Evolutionary conservation across 306 rosid genomes (phyloP), one percentile per base, ranked within the genome.

Genomic region (Vigna angularis): DNA sequence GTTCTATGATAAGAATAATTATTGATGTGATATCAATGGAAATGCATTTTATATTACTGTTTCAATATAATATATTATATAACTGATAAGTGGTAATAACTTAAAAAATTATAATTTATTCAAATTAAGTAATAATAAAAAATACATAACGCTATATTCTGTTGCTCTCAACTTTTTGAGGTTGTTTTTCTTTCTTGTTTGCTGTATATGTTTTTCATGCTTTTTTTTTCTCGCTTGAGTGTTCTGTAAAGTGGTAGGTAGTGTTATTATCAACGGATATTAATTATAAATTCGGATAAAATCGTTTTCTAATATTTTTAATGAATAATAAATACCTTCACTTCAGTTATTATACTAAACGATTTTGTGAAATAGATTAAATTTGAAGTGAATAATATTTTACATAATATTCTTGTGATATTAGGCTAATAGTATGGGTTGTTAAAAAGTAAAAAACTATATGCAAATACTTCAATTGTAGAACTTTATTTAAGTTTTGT

Each of bases 161-260:
- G 13, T 13, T 44, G 17, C 45, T 45, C 36, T 73, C 57, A 9
- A 13, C 67, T 38, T 57, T 70, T 24, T 56, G 7, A 14, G 44
- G 6, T 20, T 55, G 7, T 73, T 24, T 57, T 58, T 18, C 44
- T 15, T 42, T 3, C 49, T 55, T 36, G 49, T 53, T 72, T 53
- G 38, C 34, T 13, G 20, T 5, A 69, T 24, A 24, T 49, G 45
- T 68, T 45, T 68, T 26, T 15, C 40, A 13, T 68, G 57, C 24
- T 9, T 48, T 69, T 69, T 69, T 69, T 69, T 69, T 69, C 16
- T 69, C n/a, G 42, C 15, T 15, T 16, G 42, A 9, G 9, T 68
- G 57, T 47, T 68, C 24, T 47, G 42, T 48, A 68, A 68, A 48
- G 58, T 48, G 28, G 51, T 40, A 24, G 16, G 51, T 9, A 10